Conservation (phyloP, 148 eudicot genomes). For the Rhododendron henanense region DNA sequence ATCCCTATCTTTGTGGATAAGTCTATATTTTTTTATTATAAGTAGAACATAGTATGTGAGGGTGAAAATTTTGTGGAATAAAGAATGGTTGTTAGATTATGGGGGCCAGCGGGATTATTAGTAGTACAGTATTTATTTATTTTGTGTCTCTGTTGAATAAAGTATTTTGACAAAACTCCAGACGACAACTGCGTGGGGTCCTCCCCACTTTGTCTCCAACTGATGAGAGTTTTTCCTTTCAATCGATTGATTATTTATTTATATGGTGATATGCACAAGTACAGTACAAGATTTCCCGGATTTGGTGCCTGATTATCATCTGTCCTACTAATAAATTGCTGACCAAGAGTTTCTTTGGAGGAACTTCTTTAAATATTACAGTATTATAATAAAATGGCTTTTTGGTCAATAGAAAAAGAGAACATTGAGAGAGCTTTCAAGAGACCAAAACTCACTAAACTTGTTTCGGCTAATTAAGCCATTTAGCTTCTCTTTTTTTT, state of each 20-base stretch:
- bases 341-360: too few relatives aligned
- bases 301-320: background rate
- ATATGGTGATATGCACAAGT: background rate
- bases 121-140: background rate
- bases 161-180: background rate
- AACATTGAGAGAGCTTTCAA: too few relatives aligned
- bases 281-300: background rate
- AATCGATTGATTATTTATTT: background rate
- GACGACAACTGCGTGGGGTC: background rate
- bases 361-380: too few relatives aligned
- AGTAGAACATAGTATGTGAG: background rate
- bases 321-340: background rate
- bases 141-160: background rate
- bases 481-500: too few relatives aligned
- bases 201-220: background rate
- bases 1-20: background rate
- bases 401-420: too few relatives aligned
- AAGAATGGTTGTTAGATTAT: background rate
- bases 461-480: too few relatives aligned
- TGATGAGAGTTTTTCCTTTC: background rate
- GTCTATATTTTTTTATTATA: background rate
- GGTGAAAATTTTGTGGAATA: constrained; percentile 2
- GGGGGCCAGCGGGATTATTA: constrained; percentile 7
- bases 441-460: too few relatives aligned
- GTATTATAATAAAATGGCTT: too few relatives aligned